These are phyloP conservation scores for Mycena rosella DNA, from an alignment of 768 basidiomycete genomes.

Conservation along the genomic window DNA sequence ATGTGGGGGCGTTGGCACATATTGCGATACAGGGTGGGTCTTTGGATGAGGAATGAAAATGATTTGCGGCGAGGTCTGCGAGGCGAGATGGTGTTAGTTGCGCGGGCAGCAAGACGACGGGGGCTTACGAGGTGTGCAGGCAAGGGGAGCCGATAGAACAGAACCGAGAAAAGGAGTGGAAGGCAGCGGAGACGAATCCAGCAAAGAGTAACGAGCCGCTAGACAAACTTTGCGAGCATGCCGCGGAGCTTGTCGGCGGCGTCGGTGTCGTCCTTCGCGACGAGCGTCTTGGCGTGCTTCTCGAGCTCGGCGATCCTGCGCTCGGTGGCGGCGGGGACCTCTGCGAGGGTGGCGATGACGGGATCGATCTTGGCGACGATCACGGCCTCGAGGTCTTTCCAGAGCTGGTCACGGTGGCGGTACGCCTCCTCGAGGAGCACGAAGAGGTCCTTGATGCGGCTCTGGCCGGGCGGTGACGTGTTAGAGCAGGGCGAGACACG, in stretches of 20 bases:
- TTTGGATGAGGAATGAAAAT: background rate
- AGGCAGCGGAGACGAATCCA: background rate
- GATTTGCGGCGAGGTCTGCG: background rate
- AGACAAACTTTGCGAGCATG: slow-evolving; percentile 31
- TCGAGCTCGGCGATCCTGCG: slow-evolving; percentile 64
- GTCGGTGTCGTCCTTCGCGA: slow-evolving; percentile 49
- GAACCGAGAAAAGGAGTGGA: too few species aligned
- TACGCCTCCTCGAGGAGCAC: slow-evolving; percentile 63
- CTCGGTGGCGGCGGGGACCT: slow-evolving; percentile 65
- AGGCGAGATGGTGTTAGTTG: too few species aligned
- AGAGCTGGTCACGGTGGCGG: slow-evolving; percentile 61
- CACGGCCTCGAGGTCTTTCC: slow-evolving; percentile 59
- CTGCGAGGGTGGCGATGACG: slow-evolving; percentile 55
- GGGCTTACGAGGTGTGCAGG: background rate
- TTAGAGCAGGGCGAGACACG: slow-evolving; percentile 10
- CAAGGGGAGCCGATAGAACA: background rate
- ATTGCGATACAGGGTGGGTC: background rate
- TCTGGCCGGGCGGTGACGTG: slow-evolving; percentile 47
- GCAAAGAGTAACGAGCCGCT: background rate
- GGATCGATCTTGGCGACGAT: slow-evolving; percentile 58
- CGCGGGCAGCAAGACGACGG: background rate
- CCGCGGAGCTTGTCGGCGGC: slow-evolving; percentile 37
- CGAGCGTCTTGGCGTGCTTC: slow-evolving; percentile 61
- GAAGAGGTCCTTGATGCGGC: slow-evolving; percentile 55
- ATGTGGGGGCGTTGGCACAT: background rate